Evolutionary conservation across 164 flowering plant genomes (phyloP), one percentile per base, ranked within the genome.

Genomic region (Vitis rotundifolia): DNA sequence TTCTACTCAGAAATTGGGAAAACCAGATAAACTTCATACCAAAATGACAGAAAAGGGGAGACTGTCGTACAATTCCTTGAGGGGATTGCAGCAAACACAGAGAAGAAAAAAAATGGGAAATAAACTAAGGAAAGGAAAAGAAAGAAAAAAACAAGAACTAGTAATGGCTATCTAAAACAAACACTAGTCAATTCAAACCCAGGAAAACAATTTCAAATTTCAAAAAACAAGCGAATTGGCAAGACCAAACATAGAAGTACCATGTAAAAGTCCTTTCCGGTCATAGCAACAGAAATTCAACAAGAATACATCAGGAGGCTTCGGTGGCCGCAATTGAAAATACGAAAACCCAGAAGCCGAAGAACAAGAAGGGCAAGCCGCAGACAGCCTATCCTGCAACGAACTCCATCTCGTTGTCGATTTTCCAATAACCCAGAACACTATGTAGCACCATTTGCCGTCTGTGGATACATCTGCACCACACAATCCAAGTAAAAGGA

Each of bases 381-480:
- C 91, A 22, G 81, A 31, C 28, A 89, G 70, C 70, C 93, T 84
- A 69, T 77, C 83, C 80, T 87, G 86, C 86, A 89, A 77, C 73
- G 85, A 69, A 74, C 59, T 52, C 93, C 93, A 89, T 67, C 83
- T 85, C 1, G 90, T 86, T 12, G 55, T 66, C 53, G 83, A 63
- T 16, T 76, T 82, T 3, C 84, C 87, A 2, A 76, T 53, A 51
- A 87, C 90, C 94, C 91, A 87, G 29, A 89, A 77, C 71, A 89
- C 86, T 74, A 89, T 59, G 82, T 84, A 89, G 77, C 94, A 89
- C 94, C 94, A 89, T 80, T 81, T 87, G 29, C 93, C 93, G 79
- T 89, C 93, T 37, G 93, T 89, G 0, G 89, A 83, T 14, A 85
- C 74, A 85, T 89, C 94, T 89, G 61, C 81, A 81, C 18, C 67